Conservation (phyloP, 2,329 filamentous ascomycete species). For the Hypoxylon sp. region DNA sequence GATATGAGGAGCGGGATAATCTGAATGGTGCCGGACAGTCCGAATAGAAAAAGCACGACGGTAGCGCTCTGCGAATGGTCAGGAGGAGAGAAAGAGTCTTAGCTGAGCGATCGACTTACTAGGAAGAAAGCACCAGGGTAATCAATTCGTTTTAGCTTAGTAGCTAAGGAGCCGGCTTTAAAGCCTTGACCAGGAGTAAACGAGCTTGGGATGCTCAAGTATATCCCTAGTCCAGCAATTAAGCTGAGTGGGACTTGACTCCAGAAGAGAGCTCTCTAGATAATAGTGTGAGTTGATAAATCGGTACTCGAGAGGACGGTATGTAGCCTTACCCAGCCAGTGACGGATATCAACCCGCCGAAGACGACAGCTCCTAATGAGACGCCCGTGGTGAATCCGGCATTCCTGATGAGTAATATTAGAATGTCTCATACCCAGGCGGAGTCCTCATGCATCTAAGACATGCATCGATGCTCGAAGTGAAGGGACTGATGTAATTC, state of each 20-base stretch:
- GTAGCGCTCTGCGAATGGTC: slow-evolving; percentile 65
- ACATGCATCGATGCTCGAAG: background rate
- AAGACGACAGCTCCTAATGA: slow-evolving; percentile 79
- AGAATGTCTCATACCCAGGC: slow-evolving; percentile 2
- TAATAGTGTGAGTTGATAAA: slow-evolving; percentile 33
- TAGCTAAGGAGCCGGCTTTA: slow-evolving; percentile 59
- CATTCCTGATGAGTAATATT: slow-evolving; percentile 63
- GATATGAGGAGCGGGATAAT: slow-evolving; percentile 73
- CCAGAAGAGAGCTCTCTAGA: slow-evolving; percentile 78
- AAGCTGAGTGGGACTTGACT: slow-evolving; percentile 77
- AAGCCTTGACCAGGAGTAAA: slow-evolving; percentile 54
- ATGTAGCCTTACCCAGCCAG: slow-evolving; percentile 75
- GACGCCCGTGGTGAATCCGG: slow-evolving; percentile 79
- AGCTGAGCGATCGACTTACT: slow-evolving; percentile 59
- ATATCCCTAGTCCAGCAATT: slow-evolving; percentile 72
- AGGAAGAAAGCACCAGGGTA: slow-evolving; percentile 80
- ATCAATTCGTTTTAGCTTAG: slow-evolving; percentile 77
- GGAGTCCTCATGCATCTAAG: background rate
- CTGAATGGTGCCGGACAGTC: slow-evolving; percentile 75
- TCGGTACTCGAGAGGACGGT: background rate
- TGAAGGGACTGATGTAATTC: background rate
- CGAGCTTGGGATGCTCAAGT: slow-evolving; percentile 73
- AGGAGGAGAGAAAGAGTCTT: slow-evolving; percentile 25
- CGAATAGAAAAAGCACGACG: slow-evolving; percentile 80
- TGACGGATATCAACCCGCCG: slow-evolving; percentile 72